Conservation (phyloP, 306 rosid species). For the Lathyrus sativus region DNA sequence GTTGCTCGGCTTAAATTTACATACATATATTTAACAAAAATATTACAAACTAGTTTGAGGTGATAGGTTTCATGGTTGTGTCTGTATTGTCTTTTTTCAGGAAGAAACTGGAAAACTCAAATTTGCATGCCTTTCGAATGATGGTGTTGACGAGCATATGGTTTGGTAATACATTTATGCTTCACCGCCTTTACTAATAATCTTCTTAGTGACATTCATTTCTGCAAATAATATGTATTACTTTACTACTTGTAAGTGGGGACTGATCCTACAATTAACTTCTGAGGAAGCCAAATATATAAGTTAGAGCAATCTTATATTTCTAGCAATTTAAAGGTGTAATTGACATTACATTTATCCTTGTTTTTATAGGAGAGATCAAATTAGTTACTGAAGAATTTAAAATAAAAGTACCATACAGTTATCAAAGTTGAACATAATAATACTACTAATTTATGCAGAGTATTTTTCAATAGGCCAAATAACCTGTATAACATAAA, state of each 20-base stretch:
- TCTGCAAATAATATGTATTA: not conserved
- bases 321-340: slow-evolving; percentile 17
- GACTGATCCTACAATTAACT: not conserved
- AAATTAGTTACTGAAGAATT: not conserved
- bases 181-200: not conserved
- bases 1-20: not conserved
- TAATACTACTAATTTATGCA: not conserved
- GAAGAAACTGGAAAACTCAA: slow-evolving; percentile 90
- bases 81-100: slow-evolving; percentile 42
- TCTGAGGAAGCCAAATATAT: not conserved
- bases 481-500: not conserved
- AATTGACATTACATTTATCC: not conserved
- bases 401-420: not conserved
- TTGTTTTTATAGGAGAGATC: slow-evolving; percentile 22
- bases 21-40: not conserved
- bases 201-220: not conserved
- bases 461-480: not conserved
- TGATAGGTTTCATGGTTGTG: slow-evolving; percentile 23
- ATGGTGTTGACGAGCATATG: slow-evolving; percentile 89
- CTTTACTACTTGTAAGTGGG: not conserved
- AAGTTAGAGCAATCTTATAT: slow-evolving; percentile 3
- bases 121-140: slow-evolving; percentile 76
- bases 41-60: slow-evolving; percentile 14
- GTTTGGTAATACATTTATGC: slow-evolving; percentile 63
- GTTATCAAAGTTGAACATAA: slow-evolving; percentile 2